Conservation (phyloP, 2,329 filamentous ascomycete genomes). For the Cladosporium sp. region DNA sequence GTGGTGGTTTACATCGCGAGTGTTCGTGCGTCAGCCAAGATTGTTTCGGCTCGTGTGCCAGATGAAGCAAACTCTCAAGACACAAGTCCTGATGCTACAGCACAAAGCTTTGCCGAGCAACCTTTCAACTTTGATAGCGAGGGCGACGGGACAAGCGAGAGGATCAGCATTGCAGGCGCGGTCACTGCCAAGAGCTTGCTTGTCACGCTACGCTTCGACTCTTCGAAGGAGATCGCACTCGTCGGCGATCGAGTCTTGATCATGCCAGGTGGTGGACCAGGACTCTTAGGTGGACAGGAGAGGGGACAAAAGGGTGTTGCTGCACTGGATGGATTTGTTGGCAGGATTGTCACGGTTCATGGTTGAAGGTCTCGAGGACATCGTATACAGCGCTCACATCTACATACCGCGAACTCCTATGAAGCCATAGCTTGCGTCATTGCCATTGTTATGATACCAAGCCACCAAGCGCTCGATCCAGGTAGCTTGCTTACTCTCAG, state of each 20-base stretch:
- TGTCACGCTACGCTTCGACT: conserved; percentile 68
- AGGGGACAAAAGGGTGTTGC: conserved; percentile 50
- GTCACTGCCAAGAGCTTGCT: conserved; percentile 40
- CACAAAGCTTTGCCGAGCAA: conserved; percentile 18
- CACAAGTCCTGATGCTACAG: conserved; percentile 35
- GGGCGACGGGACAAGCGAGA: conserved; percentile 18
- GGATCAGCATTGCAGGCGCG: conserved; percentile 25
- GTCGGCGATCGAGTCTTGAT: conserved; percentile 69
- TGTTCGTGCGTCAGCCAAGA: conserved; percentile 75
- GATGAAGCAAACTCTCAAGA: conserved; percentile 30
- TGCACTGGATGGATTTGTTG: conserved; percentile 72
- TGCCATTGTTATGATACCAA: neutral
- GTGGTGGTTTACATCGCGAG: conserved; percentile 87
- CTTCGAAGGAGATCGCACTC: conserved; percentile 72
- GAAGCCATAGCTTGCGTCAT: no score
- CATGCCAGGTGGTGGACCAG: conserved; percentile 69
- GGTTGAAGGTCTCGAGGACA: conserved; percentile 32
- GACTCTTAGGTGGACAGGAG: conserved; percentile 56
- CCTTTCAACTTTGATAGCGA: conserved; percentile 32
- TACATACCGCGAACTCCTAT: no score
- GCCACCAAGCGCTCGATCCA: neutral
- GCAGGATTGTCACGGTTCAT: conserved; percentile 51
- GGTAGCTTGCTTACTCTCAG: neutral
- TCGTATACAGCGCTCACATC: neutral
- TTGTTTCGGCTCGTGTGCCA: conserved; percentile 51